Percentiles rank a stretch among this genome's conserved stretches.
Evolutionary conservation across 2,329 filamentous ascomycete genomes (phyloP).

Genomic region (Aspergillus unguis): DNA sequence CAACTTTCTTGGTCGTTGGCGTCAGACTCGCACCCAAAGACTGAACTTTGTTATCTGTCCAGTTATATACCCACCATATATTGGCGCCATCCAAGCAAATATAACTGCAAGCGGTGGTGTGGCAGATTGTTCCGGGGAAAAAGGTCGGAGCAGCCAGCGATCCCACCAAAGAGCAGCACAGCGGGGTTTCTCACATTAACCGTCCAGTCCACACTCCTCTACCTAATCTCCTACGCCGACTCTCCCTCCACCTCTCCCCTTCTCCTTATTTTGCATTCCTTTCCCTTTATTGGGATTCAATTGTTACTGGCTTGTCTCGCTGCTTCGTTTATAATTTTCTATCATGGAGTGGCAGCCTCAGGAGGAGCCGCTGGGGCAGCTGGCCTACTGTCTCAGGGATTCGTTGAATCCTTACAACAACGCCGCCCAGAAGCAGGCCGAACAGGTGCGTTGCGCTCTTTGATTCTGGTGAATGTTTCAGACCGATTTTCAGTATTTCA

Average conservation of each 20-base stretch:
- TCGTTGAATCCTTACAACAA: conserved; percentile 83
- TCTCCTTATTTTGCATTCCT: conserved; percentile 10
- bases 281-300: conserved; percentile 9
- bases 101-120: not conserved
- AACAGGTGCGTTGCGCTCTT: conserved; percentile 61
- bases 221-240: conserved; percentile 7
- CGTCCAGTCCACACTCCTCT: conserved; percentile 2
- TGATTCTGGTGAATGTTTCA: not conserved
- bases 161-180: conserved; percentile 15
- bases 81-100: not conserved
- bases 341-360: conserved; percentile 90
- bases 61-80: not conserved
- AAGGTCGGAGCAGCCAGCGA: conserved; percentile 15
- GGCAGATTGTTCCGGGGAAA: conserved; percentile 9
- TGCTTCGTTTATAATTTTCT: conserved; percentile 8
- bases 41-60: not conserved
- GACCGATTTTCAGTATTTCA: too few relatives aligned
- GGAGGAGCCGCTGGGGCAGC: conserved; percentile 80
- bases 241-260: conserved; percentile 4
- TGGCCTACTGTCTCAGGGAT: conserved; percentile 84
- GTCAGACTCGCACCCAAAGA: not conserved
- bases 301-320: conserved; percentile 6
- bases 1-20: conserved; percentile 2
- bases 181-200: conserved; percentile 22
- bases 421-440: conserved; percentile 80